Evolutionary conservation across 2,329 filamentous ascomycete species (phyloP).

Genomic region (Fusarium lateritium): DNA sequence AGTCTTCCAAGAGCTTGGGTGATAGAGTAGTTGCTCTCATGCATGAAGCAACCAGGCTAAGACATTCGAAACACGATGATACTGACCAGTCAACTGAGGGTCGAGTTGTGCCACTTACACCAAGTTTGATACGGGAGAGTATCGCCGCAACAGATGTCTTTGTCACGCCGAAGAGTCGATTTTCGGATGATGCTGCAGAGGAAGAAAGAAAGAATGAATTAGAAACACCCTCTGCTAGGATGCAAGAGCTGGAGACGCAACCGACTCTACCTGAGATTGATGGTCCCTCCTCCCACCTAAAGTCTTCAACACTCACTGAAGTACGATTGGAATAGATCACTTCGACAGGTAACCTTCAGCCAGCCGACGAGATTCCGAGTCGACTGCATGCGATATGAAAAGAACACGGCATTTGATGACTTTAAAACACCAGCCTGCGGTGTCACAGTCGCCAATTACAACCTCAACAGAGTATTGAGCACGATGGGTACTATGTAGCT

Average conservation of each 20-base stretch:
- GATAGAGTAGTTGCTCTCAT: slow-evolving; percentile 41
- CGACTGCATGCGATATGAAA: background rate
- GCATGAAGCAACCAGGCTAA: slow-evolving; percentile 29
- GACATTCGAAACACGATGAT: slow-evolving; percentile 13
- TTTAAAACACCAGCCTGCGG: background rate
- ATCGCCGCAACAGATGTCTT: slow-evolving; percentile 40
- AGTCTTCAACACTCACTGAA: slow-evolving; percentile 3
- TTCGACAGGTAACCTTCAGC: background rate
- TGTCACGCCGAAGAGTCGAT: slow-evolving; percentile 41
- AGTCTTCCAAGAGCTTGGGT: slow-evolving; percentile 35
- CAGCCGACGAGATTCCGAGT: background rate
- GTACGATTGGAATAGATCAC: background rate
- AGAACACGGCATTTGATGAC: background rate
- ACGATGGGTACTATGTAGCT: slow-evolving; percentile 2
- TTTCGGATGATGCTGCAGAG: slow-evolving; percentile 18
- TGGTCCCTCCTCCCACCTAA: background rate
- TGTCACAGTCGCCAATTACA: background rate
- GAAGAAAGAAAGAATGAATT: background rate
- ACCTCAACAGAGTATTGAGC: background rate
- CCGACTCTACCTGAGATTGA: background rate
- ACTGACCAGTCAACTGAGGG: background rate
- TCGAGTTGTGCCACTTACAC: slow-evolving; percentile 26
- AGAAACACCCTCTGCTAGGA: slow-evolving; percentile 1
- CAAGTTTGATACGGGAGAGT: slow-evolving; percentile 34
- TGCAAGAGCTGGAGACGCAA: background rate